A percentile compares a stretch with the other conserved stretches of the same genome.
These are phyloP conservation scores for Russula brevipes DNA, from an alignment of 768 basidiomycete genomes.

Conservation along the genomic window DNA sequence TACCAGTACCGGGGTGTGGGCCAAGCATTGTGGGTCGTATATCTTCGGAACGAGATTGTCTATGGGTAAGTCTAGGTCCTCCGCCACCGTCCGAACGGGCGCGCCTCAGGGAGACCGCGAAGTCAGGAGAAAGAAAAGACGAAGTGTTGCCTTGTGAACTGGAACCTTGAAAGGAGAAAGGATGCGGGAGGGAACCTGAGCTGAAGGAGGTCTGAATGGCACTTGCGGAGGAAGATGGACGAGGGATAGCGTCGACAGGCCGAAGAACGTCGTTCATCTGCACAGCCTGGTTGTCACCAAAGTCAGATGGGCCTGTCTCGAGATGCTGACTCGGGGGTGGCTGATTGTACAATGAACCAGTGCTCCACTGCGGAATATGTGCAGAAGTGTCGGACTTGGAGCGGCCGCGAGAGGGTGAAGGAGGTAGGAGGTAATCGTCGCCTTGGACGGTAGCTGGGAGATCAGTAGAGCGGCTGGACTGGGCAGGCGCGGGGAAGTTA, in stretches of 20 bases:
- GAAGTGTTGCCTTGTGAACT: slow-evolving; percentile 14
- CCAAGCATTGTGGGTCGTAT: slow-evolving; percentile 38
- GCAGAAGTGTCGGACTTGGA: slow-evolving; percentile 25
- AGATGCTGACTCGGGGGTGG: slow-evolving; percentile 2
- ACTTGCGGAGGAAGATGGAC: slow-evolving; percentile 20
- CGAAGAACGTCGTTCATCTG: slow-evolving; percentile 23
- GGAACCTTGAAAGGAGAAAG: slow-evolving; percentile 18
- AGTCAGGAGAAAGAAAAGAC: slow-evolving; percentile 35
- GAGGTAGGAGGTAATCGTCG: slow-evolving; percentile 24
- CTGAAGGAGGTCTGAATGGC: slow-evolving; percentile 22
- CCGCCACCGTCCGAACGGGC: slow-evolving; percentile 45
- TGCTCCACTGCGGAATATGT: slow-evolving; percentile 22
- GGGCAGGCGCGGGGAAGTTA: slow-evolving; percentile 18
- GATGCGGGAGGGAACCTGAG: slow-evolving; percentile 15
- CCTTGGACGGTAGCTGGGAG: slow-evolving; percentile 12
- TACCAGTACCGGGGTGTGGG: slow-evolving; percentile 23
- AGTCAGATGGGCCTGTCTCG: slow-evolving; percentile 2
- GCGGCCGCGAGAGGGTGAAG: slow-evolving; percentile 25
- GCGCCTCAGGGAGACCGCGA: slow-evolving; percentile 40
- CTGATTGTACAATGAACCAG: slow-evolving; percentile 5
- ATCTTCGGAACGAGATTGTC: slow-evolving; percentile 62
- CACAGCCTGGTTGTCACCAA: slow-evolving; percentile 3
- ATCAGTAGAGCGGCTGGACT: slow-evolving; percentile 6
- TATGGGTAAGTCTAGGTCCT: slow-evolving; percentile 27
- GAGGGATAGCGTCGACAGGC: slow-evolving; percentile 15